Conservation (phyloP, 768 basidiomycete genomes). For the Boletus patriciae region DNA sequence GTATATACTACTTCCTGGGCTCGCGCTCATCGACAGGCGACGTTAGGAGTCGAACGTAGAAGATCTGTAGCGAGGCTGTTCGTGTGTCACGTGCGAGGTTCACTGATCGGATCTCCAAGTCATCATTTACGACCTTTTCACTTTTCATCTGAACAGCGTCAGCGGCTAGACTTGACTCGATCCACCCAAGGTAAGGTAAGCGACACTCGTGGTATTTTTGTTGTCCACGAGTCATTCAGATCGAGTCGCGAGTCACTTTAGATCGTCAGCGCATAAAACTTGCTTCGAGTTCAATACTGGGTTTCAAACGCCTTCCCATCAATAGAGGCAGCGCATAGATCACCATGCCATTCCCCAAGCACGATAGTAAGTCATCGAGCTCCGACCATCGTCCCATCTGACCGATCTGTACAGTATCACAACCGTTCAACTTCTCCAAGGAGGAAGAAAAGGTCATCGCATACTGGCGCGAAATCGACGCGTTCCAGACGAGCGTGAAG, state of each 20-base stretch:
- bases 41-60: too few species aligned
- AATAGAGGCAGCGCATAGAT: neutral
- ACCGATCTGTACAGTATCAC: conserved; percentile 52
- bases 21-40: too few species aligned
- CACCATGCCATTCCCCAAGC: conserved; percentile 63
- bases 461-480: conserved; percentile 97
- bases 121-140: neutral
- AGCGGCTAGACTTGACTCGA: neutral
- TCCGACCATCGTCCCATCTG: conserved; percentile 1
- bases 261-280: neutral
- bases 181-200: neutral
- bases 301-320: neutral
- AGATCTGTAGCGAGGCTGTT: too few species aligned
- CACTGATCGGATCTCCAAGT: neutral
- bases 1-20: too few species aligned
- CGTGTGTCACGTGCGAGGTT: too few species aligned
- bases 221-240: conserved; percentile 5
- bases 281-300: neutral
- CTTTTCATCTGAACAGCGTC: neutral
- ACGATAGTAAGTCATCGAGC: conserved; percentile 59
- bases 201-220: neutral
- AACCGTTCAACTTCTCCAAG: conserved; percentile 77
- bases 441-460: conserved; percentile 88
- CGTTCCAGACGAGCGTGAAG: conserved; percentile 92
- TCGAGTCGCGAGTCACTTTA: conserved; percentile 13